Percentiles rank a stretch among this genome's conserved stretches.
Conservation (phyloP, 768 basidiomycete species). For the Kwoniella dendrophila region DNA sequence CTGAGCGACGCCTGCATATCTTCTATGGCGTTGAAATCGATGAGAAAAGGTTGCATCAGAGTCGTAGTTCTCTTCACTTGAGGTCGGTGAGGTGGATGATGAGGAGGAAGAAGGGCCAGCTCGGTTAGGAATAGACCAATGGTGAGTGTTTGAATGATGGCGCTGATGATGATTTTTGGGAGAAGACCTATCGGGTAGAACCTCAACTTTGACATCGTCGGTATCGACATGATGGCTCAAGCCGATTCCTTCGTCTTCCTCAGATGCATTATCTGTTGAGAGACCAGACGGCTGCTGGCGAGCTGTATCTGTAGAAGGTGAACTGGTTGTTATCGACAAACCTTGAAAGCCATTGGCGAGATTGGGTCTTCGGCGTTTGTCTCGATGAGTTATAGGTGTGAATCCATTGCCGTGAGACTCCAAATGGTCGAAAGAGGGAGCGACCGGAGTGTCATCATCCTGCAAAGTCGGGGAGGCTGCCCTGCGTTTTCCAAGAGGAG, state of each 20-base stretch:
- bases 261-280: not conserved
- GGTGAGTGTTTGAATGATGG: slow-evolving; percentile 18
- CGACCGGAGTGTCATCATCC: too few relatives aligned
- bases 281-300: not conserved
- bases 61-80: slow-evolving; percentile 20
- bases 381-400: slow-evolving; percentile 10
- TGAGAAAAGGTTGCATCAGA: slow-evolving; percentile 21
- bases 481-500: slow-evolving; percentile 13
- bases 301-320: not conserved
- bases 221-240: not conserved
- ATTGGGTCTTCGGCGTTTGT: slow-evolving; percentile 42
- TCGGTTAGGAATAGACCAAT: slow-evolving; percentile 23
- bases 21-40: slow-evolving; percentile 8
- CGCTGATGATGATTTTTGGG: slow-evolving; percentile 7
- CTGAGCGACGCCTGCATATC: slow-evolving; percentile 22
- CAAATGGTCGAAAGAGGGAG: not conserved
- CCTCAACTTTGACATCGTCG: slow-evolving; percentile 17
- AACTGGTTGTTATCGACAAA: slow-evolving; percentile 31
- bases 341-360: slow-evolving; percentile 40
- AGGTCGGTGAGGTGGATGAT: slow-evolving; percentile 18
- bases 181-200: slow-evolving; percentile 6
- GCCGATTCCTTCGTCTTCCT: slow-evolving; percentile 21
- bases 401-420: not conserved
- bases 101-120: slow-evolving; percentile 26
- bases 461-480: slow-evolving; percentile 6